Evolutionary conservation across 148 eudicot genomes (phyloP).

Genomic region (Chenopodium quinoa): DNA sequence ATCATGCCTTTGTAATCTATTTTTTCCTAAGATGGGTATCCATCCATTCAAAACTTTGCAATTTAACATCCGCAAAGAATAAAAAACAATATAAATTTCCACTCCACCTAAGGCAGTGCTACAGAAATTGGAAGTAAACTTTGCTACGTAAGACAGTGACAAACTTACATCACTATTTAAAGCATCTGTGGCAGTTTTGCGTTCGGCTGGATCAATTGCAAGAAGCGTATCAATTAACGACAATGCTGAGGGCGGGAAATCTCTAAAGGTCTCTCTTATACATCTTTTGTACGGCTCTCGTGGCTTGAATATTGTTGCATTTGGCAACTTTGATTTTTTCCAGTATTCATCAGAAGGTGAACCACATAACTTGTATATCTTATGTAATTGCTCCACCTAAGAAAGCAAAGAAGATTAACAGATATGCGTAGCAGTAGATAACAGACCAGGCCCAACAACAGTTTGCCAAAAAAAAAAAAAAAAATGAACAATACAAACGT

Average conservation of each 20-base stretch:
- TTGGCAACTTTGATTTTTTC: slow-evolving; percentile 80
- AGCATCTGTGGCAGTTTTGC: slow-evolving; percentile 77
- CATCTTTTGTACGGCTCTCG: slow-evolving; percentile 76
- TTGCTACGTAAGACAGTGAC: background rate
- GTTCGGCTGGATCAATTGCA: slow-evolving; percentile 76
- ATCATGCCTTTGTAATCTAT: background rate
- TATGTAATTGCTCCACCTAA: slow-evolving; percentile 83
- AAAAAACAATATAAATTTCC: background rate
- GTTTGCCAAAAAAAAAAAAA: background rate
- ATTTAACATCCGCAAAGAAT: too few relatives aligned
- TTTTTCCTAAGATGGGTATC: background rate
- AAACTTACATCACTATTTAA: slow-evolving; percentile 43
- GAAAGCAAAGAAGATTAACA: slow-evolving; percentile 4
- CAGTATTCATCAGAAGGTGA: slow-evolving; percentile 90
- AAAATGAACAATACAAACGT: background rate
- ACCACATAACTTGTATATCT: slow-evolving; percentile 79
- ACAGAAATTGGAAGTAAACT: slow-evolving; percentile 2
- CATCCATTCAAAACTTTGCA: too few relatives aligned
- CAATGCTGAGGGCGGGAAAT: slow-evolving; percentile 64
- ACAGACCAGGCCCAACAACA: background rate
- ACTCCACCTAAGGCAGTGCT: background rate
- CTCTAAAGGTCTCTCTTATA: slow-evolving; percentile 59
- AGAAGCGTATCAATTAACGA: slow-evolving; percentile 75
- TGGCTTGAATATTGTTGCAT: slow-evolving; percentile 79
- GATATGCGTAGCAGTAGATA: background rate